Base-by-base conservation (phyloP, 2,329 filamentous ascomycete species). In the Anisogramma anomala region DNA sequence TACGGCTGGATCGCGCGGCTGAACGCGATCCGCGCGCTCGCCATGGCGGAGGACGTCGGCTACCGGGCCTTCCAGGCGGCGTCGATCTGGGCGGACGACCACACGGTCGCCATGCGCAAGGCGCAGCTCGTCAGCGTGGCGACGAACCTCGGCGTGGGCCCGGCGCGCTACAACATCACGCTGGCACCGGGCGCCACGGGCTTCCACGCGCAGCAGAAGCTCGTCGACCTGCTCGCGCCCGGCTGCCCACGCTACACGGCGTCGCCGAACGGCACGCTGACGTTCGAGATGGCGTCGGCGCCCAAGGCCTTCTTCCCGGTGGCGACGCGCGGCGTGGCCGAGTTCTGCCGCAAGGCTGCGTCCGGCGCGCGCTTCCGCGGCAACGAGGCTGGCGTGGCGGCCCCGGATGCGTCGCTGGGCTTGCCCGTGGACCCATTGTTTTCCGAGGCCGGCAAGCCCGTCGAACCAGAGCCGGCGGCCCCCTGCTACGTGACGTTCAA, bases 1-100 rank as follows among this genome's bases (percentile, higher is more conserved):
- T 73, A 73, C 55, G 48, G 50, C 25, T 63, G 61, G 46, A 67
- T 74, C 36, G 50, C 61, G 1, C 49, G 53, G 5, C 53, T 74
- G 17, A 78, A 77, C 52, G 58, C 61, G 35, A 61, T 75, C 33
- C 71, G 74, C 23, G 62, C 55, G 54, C 56, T 63, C 34, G 62
- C 63, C n/a, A 64, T 67, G 33, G 49, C 52, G 39, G 54, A 61
- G 9, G 59, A 61, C 32, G 43, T 48, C 17, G 46, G 47, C 6
- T 71, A 68, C 47, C 48, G 65, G 4, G 54, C 53, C 4, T 65
- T 60, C 48, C 56, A 59, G 44, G 62, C 60, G 25, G 53, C 53
- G 33, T 50, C 61, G 3, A 49, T 64, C 39, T 64, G 63, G 49
- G 58, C 58, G 11, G 63, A 66, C 49, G 51, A 47, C 38, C 54